Base-by-base conservation (phyloP, 2,329 filamentous ascomycete species). In the Coniella vitis region DNA sequence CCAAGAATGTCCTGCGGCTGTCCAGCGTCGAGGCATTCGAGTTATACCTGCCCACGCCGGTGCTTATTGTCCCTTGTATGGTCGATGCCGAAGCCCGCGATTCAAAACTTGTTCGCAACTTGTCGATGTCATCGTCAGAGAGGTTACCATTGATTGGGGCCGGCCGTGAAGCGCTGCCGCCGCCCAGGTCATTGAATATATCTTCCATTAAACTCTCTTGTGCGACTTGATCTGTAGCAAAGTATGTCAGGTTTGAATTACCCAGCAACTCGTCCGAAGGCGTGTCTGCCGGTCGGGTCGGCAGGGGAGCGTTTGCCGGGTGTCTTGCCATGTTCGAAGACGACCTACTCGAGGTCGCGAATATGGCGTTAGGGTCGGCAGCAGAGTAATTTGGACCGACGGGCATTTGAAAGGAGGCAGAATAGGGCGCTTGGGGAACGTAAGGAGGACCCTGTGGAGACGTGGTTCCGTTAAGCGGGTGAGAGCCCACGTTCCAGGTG, bases 301-400 rank as follows among this genome's bases (percentile, higher is more conserved):
- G 75, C 40, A 83, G 64, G 37, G 79, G 74, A 48, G 79, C 72
- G 61, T 81, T 75, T 14, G 79, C 83, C 1, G 79, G 79, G 50
- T 81, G 76, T 45, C 78, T 70, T 51, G 72, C 69, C 10, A 80
- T 60, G n/a, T 73, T 69, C 2, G 71, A 65, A 5, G 72, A 45
- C 43, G 43, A 69, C 10, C 69, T 69, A 1, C 65, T 60, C 17
- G 72, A 65, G 56, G 60, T 71, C 45, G 70, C 64, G 51, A 71
- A 73, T 3, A 70, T 66, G 13, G 51, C 51, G 55, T 68, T 66
- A 13, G 71, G 67, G 46, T 79, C 75, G 51, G 65, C 64, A 39
- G 65, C 58, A n/a, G 67, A 62, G 58, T 77, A 78, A 47, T 68
- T 69, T 1, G 75, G 74, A 3, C 72, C 74, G 19, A 72, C 71